Evolutionary conservation across 1,284 basidiomycete species (phyloP), one percentile per base, ranked within the genome.

Genomic region (Heliocybe sulcata): DNA sequence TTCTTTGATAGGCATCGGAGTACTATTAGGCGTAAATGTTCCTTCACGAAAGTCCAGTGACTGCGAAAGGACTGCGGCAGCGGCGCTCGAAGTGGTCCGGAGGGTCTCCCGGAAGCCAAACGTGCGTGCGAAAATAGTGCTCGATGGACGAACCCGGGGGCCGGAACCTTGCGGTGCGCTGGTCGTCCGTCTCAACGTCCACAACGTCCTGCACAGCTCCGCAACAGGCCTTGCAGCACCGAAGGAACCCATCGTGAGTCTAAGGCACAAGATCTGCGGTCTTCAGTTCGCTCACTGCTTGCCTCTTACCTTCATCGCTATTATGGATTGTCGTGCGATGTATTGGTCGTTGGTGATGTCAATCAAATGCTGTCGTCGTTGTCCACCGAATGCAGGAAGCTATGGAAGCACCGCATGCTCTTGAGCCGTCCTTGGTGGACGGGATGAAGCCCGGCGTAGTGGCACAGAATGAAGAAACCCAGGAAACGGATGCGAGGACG

Each of bases 141-240:
- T n/a, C n/a, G n/a, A n/a, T n/a, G n/a, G n/a, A n/a, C n/a, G n/a
- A n/a, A n/a, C n/a, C n/a, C n/a, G n/a, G n/a, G 33, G 33, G 16
- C 33, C 33, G 33, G 33, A 35, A 35, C 33, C 33, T 35, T 47
- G n/a, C 45, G 45, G 45, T 47, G 19, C 45, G 45, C 47, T 49
- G 47, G 47, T 22, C 47, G 47, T 49, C 47, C 47, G 47, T 49
- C 12, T 25, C 47, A 49, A 26, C 47, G 47, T 49, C 47, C 47
- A 49, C n/a, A 29, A 26, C 47, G 47, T 49, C 47, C 47, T 29
- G 22, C 47, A 29, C 47, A 49, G 47, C 47, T 49, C 47, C 47
- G 47, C 3, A 49, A 49, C 47, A 26, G 47, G 47, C 47, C 47
- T 29, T 26, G 23, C 22, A 49, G 47, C 47, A 49, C 47, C 47